Percentiles rank a stretch among this genome's conserved stretches.
phyloP scores from a whole-genome alignment of 2,329 filamentous ascomycete genomes.

The Acrodontium crateriforme region DNA sequence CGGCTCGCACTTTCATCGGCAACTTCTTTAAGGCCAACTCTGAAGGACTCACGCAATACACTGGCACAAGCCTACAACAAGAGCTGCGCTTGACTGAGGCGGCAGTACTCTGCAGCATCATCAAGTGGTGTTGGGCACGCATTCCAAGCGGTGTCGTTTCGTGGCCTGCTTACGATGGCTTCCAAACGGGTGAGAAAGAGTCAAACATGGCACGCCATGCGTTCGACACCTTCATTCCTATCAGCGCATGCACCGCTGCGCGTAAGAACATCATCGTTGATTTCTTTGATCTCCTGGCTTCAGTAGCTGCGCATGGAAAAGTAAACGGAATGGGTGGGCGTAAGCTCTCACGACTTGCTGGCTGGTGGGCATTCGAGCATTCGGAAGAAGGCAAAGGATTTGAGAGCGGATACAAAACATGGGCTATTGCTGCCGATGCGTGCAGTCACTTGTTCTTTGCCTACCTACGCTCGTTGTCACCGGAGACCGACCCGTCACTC shows the following conservation, averaged over 20 bases:
- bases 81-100: constrained; percentile 88
- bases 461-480: constrained; percentile 78
- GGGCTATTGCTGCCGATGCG: constrained; percentile 83
- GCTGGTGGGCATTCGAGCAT: constrained; percentile 98
- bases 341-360: constrained; percentile 86
- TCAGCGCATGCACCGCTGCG: constrained; percentile 78
- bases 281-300: constrained; percentile 87
- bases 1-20: constrained; percentile 80
- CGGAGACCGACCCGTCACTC: constrained; percentile 54
- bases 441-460: constrained; percentile 97
- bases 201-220: constrained; percentile 83
- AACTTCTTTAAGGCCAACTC: constrained; percentile 70
- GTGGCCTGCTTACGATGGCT: constrained; percentile 94
- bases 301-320: constrained; percentile 85
- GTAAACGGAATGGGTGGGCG: constrained; percentile 82
- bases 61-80: constrained; percentile 59
- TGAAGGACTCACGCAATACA: constrained; percentile 42
- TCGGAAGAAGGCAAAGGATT: constrained; percentile 79
- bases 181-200: constrained; percentile 88
- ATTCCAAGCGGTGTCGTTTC: constrained; percentile 82
- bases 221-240: constrained; percentile 89
- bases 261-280: constrained; percentile 83
- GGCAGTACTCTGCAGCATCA: constrained; percentile 84
- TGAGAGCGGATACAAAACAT: constrained; percentile 82
- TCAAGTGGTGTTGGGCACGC: constrained; percentile 98